phyloP scores from a whole-genome alignment of 345 rosid species.

The Gossypium mustelinum region DNA sequence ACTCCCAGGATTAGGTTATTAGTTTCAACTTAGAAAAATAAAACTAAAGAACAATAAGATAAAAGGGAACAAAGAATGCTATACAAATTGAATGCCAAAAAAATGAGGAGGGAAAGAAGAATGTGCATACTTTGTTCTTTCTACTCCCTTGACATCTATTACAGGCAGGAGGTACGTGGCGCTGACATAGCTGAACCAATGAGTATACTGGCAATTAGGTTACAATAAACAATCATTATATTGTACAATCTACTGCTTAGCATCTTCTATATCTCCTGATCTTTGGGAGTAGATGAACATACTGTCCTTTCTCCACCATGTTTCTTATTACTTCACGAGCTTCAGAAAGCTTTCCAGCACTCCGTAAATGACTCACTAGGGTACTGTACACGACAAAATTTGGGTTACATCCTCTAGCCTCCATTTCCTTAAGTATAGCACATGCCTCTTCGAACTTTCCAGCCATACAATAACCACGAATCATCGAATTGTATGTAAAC shows the following conservation, averaged over 20 bases:
- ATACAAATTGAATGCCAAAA: conserved; percentile 5
- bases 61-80: neutral
- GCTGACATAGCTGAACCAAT: conserved; percentile 16
- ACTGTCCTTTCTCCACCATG: conserved; percentile 69
- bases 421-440: conserved; percentile 75
- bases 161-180: conserved; percentile 20
- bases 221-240: conserved; percentile 18
- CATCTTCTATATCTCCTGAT: conserved; percentile 45
- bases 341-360: conserved; percentile 70
- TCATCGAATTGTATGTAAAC: conserved; percentile 82
- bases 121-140: conserved; percentile 22
- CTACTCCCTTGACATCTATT: conserved; percentile 18
- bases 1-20: neutral
- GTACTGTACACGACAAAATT: conserved; percentile 83
- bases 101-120: conserved; percentile 13
- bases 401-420: conserved; percentile 76
- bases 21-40: neutral
- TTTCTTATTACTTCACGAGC: conserved; percentile 63
- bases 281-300: conserved; percentile 56
- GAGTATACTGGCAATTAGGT: conserved; percentile 11
- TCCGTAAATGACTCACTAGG: conserved; percentile 59
- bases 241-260: conserved; percentile 14
- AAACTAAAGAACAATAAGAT: neutral
- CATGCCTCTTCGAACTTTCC: conserved; percentile 69
- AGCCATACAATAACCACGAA: conserved; percentile 72